Percentiles rank a stretch among this genome's conserved stretches.
These are phyloP conservation scores for Trypanosoma vivax DNA, from an alignment of 208 protist species.

Conservation along the genomic window DNA sequence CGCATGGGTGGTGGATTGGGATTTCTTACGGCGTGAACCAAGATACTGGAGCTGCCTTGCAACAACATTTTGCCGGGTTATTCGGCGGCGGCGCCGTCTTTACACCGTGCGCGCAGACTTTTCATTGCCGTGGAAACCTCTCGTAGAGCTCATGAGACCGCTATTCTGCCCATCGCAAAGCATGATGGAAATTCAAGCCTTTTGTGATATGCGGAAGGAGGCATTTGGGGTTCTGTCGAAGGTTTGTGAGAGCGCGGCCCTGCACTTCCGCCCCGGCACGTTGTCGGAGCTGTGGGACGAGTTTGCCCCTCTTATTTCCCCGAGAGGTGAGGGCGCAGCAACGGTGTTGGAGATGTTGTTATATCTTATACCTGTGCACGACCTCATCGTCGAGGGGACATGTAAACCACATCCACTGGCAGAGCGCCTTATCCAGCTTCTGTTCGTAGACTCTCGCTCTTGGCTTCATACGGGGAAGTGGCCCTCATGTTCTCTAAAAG, in stretches of 20 bases:
- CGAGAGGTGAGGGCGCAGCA: slow-evolving; percentile 10
- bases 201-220: slow-evolving; percentile 12
- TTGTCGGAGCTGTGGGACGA: slow-evolving; percentile 44
- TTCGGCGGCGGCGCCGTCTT: slow-evolving; percentile 1
- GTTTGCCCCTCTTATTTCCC: slow-evolving; percentile 29
- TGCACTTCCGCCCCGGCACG: slow-evolving; percentile 36
- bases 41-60: slow-evolving; percentile 35
- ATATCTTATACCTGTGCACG: slow-evolving; percentile 24
- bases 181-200: slow-evolving; percentile 12
- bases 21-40: slow-evolving; percentile 28
- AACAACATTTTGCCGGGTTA: slow-evolving; percentile 25
- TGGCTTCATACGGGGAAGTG: slow-evolving; percentile 35
- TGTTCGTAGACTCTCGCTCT: slow-evolving; percentile 32
- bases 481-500: slow-evolving; percentile 22
- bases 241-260: slow-evolving; percentile 27
- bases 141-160: slow-evolving; percentile 34
- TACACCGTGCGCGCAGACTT: slow-evolving; percentile 13
- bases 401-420: slow-evolving; percentile 14
- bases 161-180: slow-evolving; percentile 10
- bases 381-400: slow-evolving; percentile 4
- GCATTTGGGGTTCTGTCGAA: slow-evolving; percentile 5
- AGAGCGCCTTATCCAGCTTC: slow-evolving; percentile 37
- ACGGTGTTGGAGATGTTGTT: slow-evolving; percentile 23
- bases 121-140: slow-evolving; percentile 57
- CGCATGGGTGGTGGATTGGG: slow-evolving; percentile 50